These are phyloP conservation scores for Erythrobasidium hasegawianum DNA, from an alignment of 1,284 basidiomycete species.

Conservation along the genomic window DNA sequence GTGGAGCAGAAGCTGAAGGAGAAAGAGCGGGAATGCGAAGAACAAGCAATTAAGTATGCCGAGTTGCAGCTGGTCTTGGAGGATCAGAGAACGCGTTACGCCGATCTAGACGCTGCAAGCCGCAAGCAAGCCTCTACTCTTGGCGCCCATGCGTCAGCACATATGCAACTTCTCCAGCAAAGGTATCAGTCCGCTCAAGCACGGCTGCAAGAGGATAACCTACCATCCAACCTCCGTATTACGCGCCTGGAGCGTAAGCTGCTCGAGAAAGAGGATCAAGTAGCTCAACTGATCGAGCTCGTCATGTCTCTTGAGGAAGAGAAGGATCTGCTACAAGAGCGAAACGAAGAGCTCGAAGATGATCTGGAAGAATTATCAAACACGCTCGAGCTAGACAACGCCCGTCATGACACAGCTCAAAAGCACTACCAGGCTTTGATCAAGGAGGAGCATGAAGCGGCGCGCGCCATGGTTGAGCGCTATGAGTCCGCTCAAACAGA, in stretches of 20 bases:
- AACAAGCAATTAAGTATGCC: background rate
- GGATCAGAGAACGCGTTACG: background rate
- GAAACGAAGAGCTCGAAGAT: conserved; percentile 23
- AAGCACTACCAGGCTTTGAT: background rate
- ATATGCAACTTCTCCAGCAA: background rate
- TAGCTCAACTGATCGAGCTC: conserved; percentile 24
- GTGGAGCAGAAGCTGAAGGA: conserved; percentile 24
- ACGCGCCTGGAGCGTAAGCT: conserved; percentile 16
- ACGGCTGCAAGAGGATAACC: background rate
- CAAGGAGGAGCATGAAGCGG: background rate
- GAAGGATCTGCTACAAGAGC: conserved; percentile 2
- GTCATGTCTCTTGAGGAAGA: conserved; percentile 19
- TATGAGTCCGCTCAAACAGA: background rate
- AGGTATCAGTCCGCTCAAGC: background rate
- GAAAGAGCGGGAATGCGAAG: background rate
- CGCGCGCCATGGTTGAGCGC: background rate
- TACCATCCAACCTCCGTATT: background rate
- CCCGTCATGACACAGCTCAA: background rate
- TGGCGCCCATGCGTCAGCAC: background rate
- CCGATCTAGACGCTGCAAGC: conserved; percentile 3
- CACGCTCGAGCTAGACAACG: background rate
- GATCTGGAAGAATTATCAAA: conserved; percentile 5
- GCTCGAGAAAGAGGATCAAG: conserved; percentile 26
- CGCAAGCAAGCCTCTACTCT: background rate
- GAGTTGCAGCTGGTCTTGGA: background rate